Conservation (phyloP, 192 early-diverging fungal genomes). For the Podila epicladia region DNA sequence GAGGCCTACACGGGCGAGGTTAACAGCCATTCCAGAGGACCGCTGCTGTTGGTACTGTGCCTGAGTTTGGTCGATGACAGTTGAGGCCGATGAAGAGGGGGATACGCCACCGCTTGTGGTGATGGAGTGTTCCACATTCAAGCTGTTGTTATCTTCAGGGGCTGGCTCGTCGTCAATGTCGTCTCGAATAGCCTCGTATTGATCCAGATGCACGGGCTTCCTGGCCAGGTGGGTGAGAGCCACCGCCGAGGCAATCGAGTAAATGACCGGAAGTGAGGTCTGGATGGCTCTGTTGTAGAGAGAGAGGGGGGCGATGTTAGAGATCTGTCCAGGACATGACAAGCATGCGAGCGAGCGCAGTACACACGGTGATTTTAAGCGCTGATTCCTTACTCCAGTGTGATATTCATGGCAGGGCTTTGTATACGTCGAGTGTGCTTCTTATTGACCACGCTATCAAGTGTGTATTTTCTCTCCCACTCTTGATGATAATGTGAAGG, state of each 20-base stretch:
- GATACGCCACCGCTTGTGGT: background rate
- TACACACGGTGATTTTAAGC: no score
- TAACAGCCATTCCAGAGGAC: background rate
- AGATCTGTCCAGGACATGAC: no score
- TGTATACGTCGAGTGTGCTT: no score
- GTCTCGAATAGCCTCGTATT: background rate
- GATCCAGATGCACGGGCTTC: conserved; percentile 8
- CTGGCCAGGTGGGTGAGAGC: background rate
- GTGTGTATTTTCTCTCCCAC: no score
- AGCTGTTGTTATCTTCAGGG: background rate
- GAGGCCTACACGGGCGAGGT: conserved; percentile 8
- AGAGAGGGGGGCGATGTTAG: no score
- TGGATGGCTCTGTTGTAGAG: background rate
- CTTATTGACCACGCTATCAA: no score
- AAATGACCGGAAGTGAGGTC: background rate
- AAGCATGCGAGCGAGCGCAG: no score
- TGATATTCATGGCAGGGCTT: no score
- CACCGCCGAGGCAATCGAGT: conserved; percentile 7
- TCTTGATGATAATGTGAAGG: no score
- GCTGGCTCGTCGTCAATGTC: background rate
- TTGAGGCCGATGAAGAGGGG: background rate
- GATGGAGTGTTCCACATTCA: background rate
- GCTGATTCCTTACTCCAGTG: no score
- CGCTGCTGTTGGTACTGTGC: background rate
- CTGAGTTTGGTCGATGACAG: background rate